Evolutionary conservation across 164 flowering plant species (phyloP), one percentile per base, ranked within the genome.

Genomic region (Malania oleifera): DNA sequence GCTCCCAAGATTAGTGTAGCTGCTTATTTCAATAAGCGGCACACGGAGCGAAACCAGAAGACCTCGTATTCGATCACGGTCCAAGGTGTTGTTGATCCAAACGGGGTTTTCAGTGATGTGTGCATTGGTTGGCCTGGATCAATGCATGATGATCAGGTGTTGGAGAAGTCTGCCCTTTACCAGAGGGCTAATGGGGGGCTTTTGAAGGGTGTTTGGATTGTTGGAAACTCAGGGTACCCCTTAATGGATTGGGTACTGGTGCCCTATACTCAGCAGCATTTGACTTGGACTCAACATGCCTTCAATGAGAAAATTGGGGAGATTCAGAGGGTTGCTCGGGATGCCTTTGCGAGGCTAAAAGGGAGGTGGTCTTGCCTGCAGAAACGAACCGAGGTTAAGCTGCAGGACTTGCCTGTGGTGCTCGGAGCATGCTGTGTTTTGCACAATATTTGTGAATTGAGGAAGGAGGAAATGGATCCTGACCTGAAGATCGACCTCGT

Each of bases 241-340:
- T 23, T 50, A 12, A 11, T 50, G 28, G 53, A 50, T 17, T 50
- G 53, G 53, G 29, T 50, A 0, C 17, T 50, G 53, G 53, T 50
- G 29, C 53, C 53, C 28, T 50, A 50, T 19, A 17, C 29, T 3
- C 34, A 27, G 29, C 29, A 14, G 29, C 7, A 50, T 17, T 12
- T 50, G 14, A 50, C 53, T 12, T 50, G 53, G 53, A 50, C 53
- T 4, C 53, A 50, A 19, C 53, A 50, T 24, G 53, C 29, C n/a
- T 50, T 50, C 53, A 50, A 50, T 24, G 53, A 50, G 53, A 50
- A 27, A 15, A 50, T 50, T 24, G 53, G 53, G 53, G 53, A 24
- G 53, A 27, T 50, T 12, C 53, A 50, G 29, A 27, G 29, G 5
- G 53, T 50, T 27, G 53, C 53, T 12, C 23, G 24, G 53, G 53